Conservation (phyloP, 352 stramenopile species). For the Phytophthora ramorum region DNA sequence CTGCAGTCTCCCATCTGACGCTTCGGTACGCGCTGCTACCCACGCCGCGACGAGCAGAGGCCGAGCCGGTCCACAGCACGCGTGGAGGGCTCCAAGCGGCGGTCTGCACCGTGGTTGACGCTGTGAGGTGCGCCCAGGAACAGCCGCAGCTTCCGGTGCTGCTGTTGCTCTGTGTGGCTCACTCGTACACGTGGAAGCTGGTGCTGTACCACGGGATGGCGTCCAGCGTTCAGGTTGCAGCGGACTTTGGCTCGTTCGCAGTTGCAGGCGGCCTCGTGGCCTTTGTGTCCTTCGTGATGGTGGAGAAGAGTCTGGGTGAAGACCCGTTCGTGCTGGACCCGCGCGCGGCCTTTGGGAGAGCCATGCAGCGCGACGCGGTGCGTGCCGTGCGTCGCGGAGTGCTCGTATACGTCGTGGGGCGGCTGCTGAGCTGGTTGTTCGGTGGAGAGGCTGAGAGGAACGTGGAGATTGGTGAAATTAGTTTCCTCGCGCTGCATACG, state of each 20-base stretch:
- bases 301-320: constrained; percentile 50
- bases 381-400: constrained; percentile 51
- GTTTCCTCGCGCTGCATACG: constrained; percentile 37
- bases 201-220: constrained; percentile 46
- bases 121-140: constrained; percentile 34
- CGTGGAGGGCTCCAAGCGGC: constrained; percentile 41
- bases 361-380: constrained; percentile 53
- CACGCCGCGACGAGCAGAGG: constrained; percentile 29
- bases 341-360: constrained; percentile 38
- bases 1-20: constrained; percentile 42
- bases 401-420: constrained; percentile 42
- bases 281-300: constrained; percentile 50
- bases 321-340: constrained; percentile 66
- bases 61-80: constrained; percentile 28
- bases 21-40: constrained; percentile 58
- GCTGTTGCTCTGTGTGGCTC: constrained; percentile 46
- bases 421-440: constrained; percentile 31
- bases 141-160: constrained; percentile 60
- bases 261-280: constrained; percentile 45
- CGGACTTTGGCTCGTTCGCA: constrained; percentile 47
- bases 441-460: constrained; percentile 1
- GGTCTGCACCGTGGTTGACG: constrained; percentile 45
- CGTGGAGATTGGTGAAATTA: neutral
- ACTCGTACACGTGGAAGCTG: constrained; percentile 64
- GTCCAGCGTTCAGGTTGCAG: constrained; percentile 11